phyloP scores from a whole-genome alignment of 164 flowering plant species.

The Hamamelis virginiana region DNA sequence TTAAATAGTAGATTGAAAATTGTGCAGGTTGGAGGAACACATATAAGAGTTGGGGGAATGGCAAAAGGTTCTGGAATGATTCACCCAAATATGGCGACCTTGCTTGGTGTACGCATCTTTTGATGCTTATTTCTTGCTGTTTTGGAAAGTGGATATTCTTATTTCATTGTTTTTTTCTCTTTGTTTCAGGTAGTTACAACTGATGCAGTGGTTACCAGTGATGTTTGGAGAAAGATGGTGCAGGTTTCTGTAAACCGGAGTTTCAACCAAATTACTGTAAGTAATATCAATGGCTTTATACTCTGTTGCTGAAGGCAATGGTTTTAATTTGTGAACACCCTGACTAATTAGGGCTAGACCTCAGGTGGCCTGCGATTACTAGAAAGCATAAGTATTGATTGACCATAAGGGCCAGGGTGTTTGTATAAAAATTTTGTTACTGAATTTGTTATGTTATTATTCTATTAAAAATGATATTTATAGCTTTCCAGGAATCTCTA shows the following conservation, averaged over 20 bases:
- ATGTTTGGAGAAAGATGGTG: constrained; percentile 92
- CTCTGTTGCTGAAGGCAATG: not conserved
- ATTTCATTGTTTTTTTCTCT: constrained; percentile 7
- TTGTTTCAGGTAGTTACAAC: constrained; percentile 81
- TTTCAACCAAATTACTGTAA: constrained; percentile 95
- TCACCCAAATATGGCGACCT: constrained; percentile 98
- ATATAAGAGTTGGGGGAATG: constrained; percentile 91
- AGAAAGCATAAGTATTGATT: too few relatives aligned
- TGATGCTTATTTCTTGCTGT: not conserved
- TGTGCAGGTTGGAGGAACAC: constrained; percentile 70
- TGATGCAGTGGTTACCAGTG: constrained; percentile 78
- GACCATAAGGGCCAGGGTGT: too few relatives aligned
- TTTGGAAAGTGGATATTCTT: not conserved
- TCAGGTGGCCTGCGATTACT: too few relatives aligned
- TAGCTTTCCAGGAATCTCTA: too few relatives aligned
- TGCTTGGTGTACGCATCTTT: constrained; percentile 84
- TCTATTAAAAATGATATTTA: too few relatives aligned
- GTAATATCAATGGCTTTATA: constrained; percentile 14
- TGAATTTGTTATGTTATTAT: too few relatives aligned
- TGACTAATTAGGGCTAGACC: too few relatives aligned
- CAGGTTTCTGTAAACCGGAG: constrained; percentile 82
- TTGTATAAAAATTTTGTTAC: too few relatives aligned
- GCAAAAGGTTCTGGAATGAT: constrained; percentile 99
- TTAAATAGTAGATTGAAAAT: not conserved
- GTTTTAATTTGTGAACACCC: too few relatives aligned